Conservation (phyloP, 352 stramenopile species). For the Globisporangium spiculum region DNA sequence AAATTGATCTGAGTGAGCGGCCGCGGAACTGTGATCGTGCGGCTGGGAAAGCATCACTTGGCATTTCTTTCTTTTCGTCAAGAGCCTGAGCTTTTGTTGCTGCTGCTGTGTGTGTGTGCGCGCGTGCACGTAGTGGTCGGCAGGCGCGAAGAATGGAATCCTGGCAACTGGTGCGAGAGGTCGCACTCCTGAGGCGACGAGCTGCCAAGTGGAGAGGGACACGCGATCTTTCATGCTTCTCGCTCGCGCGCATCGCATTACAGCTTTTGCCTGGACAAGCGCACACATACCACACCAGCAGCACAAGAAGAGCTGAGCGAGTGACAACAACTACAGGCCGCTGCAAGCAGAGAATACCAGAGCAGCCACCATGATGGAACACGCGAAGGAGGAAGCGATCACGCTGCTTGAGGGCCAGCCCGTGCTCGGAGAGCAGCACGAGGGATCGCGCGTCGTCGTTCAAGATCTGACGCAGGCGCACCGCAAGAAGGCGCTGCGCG, state of each 20-base stretch:
- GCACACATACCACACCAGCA: neutral
- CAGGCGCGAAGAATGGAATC: neutral
- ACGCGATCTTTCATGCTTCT: conserved; percentile 1
- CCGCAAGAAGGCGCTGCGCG: conserved; percentile 9
- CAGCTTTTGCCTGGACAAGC: conserved; percentile 3
- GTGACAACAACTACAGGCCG: neutral
- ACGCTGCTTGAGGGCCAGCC: conserved; percentile 15
- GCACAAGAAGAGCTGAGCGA: neutral
- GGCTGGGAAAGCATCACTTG: neutral
- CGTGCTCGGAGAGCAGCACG: neutral
- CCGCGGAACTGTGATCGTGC: neutral
- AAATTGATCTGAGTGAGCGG: neutral
- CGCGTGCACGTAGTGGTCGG: neutral
- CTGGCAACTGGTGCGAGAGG: conserved; percentile 5
- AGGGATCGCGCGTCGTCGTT: neutral
- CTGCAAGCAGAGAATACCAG: neutral
- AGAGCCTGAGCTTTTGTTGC: no score
- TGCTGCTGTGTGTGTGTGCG: neutral
- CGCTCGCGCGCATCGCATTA: conserved; percentile 1
- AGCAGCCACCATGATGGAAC: conserved; percentile 9
- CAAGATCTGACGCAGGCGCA: conserved; percentile 5
- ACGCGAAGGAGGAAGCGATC: conserved; percentile 11
- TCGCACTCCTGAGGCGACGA: neutral
- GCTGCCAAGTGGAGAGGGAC: neutral
- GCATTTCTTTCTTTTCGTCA: neutral